Conservation (phyloP, 2,329 filamentous ascomycete genomes). For the Pseudopithomyces chartarum region DNA sequence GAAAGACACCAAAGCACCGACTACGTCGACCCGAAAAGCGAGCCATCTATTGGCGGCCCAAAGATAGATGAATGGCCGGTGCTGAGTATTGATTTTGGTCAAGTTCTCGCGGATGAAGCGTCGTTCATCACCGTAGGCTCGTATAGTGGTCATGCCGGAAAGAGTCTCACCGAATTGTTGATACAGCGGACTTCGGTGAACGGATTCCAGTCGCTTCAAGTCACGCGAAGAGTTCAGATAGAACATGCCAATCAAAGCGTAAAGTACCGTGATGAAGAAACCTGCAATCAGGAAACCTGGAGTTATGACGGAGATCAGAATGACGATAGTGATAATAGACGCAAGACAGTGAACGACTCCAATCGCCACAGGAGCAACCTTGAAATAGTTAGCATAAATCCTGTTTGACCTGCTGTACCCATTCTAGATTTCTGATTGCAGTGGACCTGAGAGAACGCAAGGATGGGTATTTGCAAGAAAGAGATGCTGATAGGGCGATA, state of each 20-base stretch:
- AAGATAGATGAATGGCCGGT: slow-evolving; percentile 91
- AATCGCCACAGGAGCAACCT: slow-evolving; percentile 78
- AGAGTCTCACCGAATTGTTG: slow-evolving; percentile 98
- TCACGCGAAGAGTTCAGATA: slow-evolving; percentile 94
- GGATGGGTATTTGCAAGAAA: too few species aligned
- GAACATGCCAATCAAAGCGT: slow-evolving; percentile 81
- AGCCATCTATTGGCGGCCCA: slow-evolving; percentile 99
- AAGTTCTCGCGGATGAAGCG: slow-evolving; percentile 94
- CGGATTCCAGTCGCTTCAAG: slow-evolving; percentile 90
- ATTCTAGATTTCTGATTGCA: too few species aligned
- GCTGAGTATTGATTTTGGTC: slow-evolving; percentile 83
- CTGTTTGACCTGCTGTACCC: not conserved
- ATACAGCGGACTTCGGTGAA: slow-evolving; percentile 92
- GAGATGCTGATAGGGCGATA: not conserved
- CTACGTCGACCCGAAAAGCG: slow-evolving; percentile 85
- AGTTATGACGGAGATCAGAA: slow-evolving; percentile 85
- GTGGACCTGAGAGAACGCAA: too few species aligned
- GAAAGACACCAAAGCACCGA: slow-evolving; percentile 91
- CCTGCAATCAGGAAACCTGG: slow-evolving; percentile 89
- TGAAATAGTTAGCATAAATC: not conserved
- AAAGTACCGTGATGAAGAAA: slow-evolving; percentile 80
- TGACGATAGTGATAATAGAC: slow-evolving; percentile 80
- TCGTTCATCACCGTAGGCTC: slow-evolving; percentile 91
- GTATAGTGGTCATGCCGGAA: slow-evolving; percentile 92
- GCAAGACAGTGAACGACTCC: slow-evolving; percentile 69